phyloP scores from a whole-genome alignment of 805 yeast species.

The Candida bentonensis region DNA sequence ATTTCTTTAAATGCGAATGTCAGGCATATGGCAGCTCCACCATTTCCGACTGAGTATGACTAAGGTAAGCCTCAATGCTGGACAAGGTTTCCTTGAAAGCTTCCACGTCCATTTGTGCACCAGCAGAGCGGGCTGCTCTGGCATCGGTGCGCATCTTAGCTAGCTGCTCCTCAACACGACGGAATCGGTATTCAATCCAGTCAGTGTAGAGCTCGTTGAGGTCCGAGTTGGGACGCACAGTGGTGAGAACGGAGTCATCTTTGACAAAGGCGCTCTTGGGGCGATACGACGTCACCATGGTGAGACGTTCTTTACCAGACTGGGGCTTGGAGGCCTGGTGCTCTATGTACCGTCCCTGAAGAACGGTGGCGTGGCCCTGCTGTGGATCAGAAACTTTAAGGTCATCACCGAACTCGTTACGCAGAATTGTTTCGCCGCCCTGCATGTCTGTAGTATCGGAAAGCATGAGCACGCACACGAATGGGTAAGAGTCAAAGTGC shows the following conservation, averaged over 20 bases:
- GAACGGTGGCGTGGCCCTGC: conserved; percentile 32
- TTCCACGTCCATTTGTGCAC: background rate
- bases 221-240: conserved; percentile 14
- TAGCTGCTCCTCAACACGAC: background rate
- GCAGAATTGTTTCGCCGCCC: conserved; percentile 41
- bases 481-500: conserved; percentile 54
- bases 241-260: conserved; percentile 18
- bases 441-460: conserved; percentile 47
- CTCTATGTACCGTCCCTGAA: conserved; percentile 30
- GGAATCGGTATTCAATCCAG: conserved; percentile 11
- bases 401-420: conserved; percentile 23
- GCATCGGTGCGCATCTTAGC: background rate
- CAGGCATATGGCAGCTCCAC: background rate
- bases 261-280: conserved; percentile 12
- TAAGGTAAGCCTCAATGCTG: background rate
- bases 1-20: background rate
- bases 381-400: conserved; percentile 26
- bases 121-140: background rate
- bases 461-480: conserved; percentile 52
- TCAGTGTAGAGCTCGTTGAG: conserved; percentile 9
- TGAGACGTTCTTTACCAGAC: conserved; percentile 22
- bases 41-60: background rate
- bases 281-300: conserved; percentile 20
- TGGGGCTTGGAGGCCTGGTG: conserved; percentile 21
- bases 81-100: background rate